phyloP scores from a whole-genome alignment of 202 grass and related monocot species.

The Setaria italica region DNA sequence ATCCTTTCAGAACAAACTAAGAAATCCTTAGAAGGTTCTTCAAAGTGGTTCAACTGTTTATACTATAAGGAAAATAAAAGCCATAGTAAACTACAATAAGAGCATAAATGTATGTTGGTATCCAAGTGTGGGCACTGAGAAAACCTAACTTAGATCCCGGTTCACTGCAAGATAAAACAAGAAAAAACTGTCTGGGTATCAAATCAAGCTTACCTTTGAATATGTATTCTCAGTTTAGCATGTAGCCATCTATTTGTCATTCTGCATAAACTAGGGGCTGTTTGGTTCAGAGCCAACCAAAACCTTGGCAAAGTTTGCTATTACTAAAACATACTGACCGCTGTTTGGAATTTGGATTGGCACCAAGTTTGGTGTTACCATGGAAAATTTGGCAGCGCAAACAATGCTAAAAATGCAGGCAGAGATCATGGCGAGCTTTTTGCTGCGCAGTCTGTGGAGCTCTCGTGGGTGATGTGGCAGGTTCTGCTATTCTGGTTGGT shows the following conservation, averaged over 20 bases:
- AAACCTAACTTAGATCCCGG: constrained; percentile 1
- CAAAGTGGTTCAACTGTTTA: constrained; percentile 24
- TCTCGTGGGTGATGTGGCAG: not conserved
- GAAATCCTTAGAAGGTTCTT: constrained; percentile 22
- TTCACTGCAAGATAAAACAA: constrained; percentile 7
- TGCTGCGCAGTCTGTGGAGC: not conserved
- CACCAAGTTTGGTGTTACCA: not conserved
- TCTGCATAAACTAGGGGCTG: not conserved
- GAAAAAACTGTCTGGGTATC: not conserved
- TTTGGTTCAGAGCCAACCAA: not conserved
- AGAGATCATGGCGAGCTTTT: not conserved
- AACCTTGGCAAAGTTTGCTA: not conserved
- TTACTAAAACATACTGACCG: not conserved
- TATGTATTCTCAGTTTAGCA: not conserved
- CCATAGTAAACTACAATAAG: constrained; percentile 16
- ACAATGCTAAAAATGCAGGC: not conserved
- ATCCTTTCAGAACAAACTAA: not conserved
- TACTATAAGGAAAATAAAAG: constrained; percentile 22
- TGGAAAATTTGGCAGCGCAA: not conserved
- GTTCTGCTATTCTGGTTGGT: not conserved
- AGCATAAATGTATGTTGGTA: constrained; percentile 23
- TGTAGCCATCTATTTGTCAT: not conserved
- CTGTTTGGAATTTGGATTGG: constrained; percentile 15
- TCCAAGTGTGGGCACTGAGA: not conserved
- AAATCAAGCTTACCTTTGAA: not conserved